Evolutionary conservation across 129 eudicot genomes (phyloP), one percentile per base, ranked within the genome.

Genomic region (Centaurea solstitialis): DNA sequence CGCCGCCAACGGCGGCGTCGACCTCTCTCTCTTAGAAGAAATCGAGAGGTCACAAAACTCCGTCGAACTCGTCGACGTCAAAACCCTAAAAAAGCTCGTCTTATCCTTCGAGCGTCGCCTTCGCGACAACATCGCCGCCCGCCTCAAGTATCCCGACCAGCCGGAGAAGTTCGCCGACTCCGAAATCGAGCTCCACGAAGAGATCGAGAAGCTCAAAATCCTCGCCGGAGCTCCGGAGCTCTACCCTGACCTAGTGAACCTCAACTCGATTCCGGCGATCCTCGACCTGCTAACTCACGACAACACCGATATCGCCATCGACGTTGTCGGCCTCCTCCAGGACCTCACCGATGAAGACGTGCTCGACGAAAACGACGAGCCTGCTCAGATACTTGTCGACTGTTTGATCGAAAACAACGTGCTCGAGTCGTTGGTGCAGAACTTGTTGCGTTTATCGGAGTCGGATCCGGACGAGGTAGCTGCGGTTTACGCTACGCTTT

Each of bases 111-210:
- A 95, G 68, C 98, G 99, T 78, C 94, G 94, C 18, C 86, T 95
- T 41, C 87, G 92, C 3, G 98, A 93, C 90, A 95, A 95, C 87
- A 93, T 90, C 64, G 97, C 96, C 79, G 97, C 97, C 26, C 98
- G 99, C 18, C 91, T 95, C 72, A 95, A 95, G 82, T 89, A 93
- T 83, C 95, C 98, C 3, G 97, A 93, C 84, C 85, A 87, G 30
- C 99, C 99, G 8, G 99, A 95, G 17, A 95, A 95, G 66, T 95
- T 95, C 81, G 99, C 99, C 9, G 99, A 95, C 53, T 92, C 99
- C 67, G 99, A 95, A 80, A 73, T 95, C 70, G 99, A 92, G 75
- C 98, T 95, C 70, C 99, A 95, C 79, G 94, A 93, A 20, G 98
- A 95, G 84, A 87, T 95, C 82, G 91, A 89, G 23, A 91, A 93